Conservation (phyloP, 2,329 filamentous ascomycete genomes). For the Nigrospora osmanthi region DNA sequence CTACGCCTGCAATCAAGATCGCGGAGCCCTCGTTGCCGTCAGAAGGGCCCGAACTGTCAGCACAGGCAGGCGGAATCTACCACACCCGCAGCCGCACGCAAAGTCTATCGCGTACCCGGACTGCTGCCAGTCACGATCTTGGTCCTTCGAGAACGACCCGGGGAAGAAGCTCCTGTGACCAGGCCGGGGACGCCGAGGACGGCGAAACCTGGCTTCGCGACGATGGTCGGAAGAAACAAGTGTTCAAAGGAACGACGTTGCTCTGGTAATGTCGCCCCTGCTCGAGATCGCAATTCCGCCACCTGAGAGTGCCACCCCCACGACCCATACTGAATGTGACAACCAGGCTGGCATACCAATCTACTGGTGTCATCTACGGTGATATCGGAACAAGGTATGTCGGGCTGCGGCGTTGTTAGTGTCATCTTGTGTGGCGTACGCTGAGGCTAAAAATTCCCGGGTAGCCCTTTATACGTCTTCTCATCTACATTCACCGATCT, state of each 20-base stretch:
- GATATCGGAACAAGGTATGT: constrained; percentile 49
- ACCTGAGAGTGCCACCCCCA: too few relatives aligned
- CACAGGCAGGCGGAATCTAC: constrained; percentile 21
- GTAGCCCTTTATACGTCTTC: constrained; percentile 61
- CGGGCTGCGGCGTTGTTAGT: not conserved
- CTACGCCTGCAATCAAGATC: constrained; percentile 17
- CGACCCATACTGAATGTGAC: too few relatives aligned
- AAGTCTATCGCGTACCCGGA: not conserved
- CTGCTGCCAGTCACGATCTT: too few relatives aligned
- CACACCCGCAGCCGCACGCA: constrained; percentile 16
- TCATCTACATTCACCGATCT: constrained; percentile 56
- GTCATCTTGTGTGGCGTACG: too few relatives aligned
- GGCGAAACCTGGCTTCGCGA: constrained; percentile 24
- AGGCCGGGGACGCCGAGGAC: constrained; percentile 19
- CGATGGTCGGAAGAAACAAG: constrained; percentile 25
- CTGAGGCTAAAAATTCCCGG: constrained; percentile 9
- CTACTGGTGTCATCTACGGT: constrained; percentile 60
- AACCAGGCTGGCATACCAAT: constrained; percentile 53
- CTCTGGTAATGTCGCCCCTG: constrained; percentile 20
- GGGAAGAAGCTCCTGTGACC: constrained; percentile 6
- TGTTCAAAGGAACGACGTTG: constrained; percentile 25
- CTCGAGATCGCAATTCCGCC: not conserved
- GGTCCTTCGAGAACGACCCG: not conserved
- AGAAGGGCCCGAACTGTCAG: constrained; percentile 12
- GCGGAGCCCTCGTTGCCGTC: constrained; percentile 15